Evolutionary conservation across 768 basidiomycete species (phyloP), one percentile per base, ranked within the genome.

Genomic region (Leccinum arenicola): DNA sequence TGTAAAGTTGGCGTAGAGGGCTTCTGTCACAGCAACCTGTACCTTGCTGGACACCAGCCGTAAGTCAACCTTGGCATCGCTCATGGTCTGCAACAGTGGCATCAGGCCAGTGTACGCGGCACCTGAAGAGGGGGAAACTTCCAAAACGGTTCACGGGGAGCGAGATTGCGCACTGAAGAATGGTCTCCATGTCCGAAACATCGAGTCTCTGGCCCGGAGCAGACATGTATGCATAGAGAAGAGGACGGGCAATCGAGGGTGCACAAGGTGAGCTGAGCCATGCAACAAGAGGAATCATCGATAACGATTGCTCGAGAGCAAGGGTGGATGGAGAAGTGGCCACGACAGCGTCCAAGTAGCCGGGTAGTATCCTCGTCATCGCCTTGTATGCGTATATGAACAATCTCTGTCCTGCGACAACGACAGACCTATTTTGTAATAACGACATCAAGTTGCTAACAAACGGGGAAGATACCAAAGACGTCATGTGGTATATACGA

Each of bases 151-250:
- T 56, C 8, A 66, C 71, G 9, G 72, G 62, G 7, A 69, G 58
- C 6, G 74, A 73, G 12, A 69, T 64, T 7, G 80, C 77, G 29
- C 75, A 76, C 1, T 80, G 62, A 17, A 88, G 62, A 7, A 78
- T 66, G 2, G 59, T 53, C 45, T 79, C 78, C 75, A 83, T 82
- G 40, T 85, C 83, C 7, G 70, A 61, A 0, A 63, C 3, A 1
- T 65, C 9, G 9, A 86, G 74, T 4, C 74, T 70, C 29, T 47
- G 60, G 52, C n/a, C n/a, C n/a, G 63, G 74, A 69, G 78, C 68
- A n/a, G 73, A 61, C 56, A 72, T 72, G 65, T 84, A 86, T 12
- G 80, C 67, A 36, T 82, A 73, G 31, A 87, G 68, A 60, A 79
- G 73, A 55, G 74, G 71, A 7, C 72, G 68, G 2, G 77, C 75